Percentiles rank a stretch among this genome's conserved stretches.
phyloP scores from a whole-genome alignment of 129 eudicot genomes.

The Tanacetum coccineum region DNA sequence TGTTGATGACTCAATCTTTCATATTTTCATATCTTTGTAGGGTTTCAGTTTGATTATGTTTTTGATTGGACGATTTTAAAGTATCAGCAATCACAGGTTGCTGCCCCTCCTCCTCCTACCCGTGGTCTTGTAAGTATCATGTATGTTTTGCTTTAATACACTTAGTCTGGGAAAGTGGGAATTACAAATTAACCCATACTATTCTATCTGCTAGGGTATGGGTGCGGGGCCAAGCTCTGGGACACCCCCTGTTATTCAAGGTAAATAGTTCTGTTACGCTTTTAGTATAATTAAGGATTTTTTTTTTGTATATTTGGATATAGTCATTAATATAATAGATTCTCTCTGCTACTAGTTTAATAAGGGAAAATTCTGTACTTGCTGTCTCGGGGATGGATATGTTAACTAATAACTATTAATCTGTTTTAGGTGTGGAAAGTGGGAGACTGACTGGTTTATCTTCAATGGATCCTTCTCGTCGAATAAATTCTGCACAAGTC shows the following conservation, averaged over 20 bases:
- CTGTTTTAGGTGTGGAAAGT: constrained; percentile 57
- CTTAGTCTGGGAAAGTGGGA: neutral
- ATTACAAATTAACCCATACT: neutral
- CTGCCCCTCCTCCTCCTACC: constrained; percentile 73
- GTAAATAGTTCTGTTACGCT: constrained; percentile 23
- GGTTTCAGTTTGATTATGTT: constrained; percentile 92
- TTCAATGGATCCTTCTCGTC: constrained; percentile 58
- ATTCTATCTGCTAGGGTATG: constrained; percentile 45
- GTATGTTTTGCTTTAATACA: constrained; percentile 5
- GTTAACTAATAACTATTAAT: constrained; percentile 12
- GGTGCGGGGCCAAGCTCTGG: constrained; percentile 77
- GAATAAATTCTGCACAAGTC: constrained; percentile 52
- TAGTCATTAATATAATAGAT: neutral
- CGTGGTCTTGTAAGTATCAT: constrained; percentile 52
- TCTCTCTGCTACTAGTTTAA: neutral
- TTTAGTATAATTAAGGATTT: too few species aligned
- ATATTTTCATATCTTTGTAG: constrained; percentile 34
- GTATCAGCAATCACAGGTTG: constrained; percentile 81
- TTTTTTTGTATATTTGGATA: neutral
- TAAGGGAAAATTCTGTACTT: neutral
- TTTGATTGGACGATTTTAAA: constrained; percentile 95
- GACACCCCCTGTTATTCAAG: constrained; percentile 63
- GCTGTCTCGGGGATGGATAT: neutral
- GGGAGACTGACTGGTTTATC: constrained; percentile 44
- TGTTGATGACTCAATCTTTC: neutral